Conservation (phyloP, 1,139 yeast genomes). For the Candida tropicalis region DNA sequence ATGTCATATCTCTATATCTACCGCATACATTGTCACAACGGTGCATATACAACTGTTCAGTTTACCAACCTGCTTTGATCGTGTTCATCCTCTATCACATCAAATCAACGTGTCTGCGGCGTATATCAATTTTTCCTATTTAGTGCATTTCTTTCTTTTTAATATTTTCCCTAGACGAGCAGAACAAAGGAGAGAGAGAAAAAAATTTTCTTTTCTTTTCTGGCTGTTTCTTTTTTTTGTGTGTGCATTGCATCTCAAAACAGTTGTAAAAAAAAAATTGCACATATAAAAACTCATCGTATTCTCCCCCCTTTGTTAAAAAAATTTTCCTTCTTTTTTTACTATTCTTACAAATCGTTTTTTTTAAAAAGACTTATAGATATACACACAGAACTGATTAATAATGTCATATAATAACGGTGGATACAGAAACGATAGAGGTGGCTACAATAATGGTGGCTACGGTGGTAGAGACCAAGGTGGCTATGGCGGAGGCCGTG, state of each 20-base stretch:
- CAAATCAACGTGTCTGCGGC: too few relatives aligned
- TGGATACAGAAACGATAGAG: slow-evolving; percentile 23
- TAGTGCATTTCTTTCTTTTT: not conserved
- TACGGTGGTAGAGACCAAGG: slow-evolving; percentile 21
- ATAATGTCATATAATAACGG: slow-evolving; percentile 21
- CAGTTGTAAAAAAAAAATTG: slow-evolving; percentile 2
- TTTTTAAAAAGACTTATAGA: not conserved
- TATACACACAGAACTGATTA: not conserved
- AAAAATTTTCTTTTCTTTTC: not conserved
- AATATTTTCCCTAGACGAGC: too few relatives aligned
- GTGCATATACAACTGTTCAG: too few relatives aligned
- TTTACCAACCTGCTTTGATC: too few relatives aligned
- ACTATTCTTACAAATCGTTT: not conserved
- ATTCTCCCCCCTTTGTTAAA: not conserved
- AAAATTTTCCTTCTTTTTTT: slow-evolving; percentile 4
- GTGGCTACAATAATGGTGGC: slow-evolving; percentile 21
- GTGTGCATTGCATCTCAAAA: not conserved
- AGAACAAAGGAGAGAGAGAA: too few relatives aligned
- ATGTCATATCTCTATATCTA: too few relatives aligned
- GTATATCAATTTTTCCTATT: not conserved
- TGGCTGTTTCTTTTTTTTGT: slow-evolving; percentile 10
- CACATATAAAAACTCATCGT: not conserved
- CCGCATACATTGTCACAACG: too few relatives aligned
- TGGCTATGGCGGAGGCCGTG: slow-evolving; percentile 14
- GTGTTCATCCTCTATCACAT: too few relatives aligned